phyloP scores from a whole-genome alignment of 352 stramenopile genomes.

The Halophytophthora batemanensis region DNA sequence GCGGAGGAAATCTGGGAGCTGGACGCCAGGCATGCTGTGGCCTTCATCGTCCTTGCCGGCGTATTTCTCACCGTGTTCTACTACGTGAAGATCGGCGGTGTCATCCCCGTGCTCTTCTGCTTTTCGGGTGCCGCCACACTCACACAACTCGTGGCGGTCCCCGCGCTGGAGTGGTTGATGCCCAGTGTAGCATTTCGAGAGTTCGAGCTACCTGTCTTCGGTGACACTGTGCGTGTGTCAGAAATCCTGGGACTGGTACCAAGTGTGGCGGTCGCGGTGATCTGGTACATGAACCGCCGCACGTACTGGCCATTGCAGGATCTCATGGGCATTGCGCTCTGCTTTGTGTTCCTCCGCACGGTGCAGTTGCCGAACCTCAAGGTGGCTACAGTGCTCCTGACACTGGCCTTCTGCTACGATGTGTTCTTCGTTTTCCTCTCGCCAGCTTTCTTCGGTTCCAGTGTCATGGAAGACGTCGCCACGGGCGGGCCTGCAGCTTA shows the following conservation, averaged over 20 bases:
- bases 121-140: constrained; percentile 49
- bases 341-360: constrained; percentile 89
- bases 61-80: constrained; percentile 70
- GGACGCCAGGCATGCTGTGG: constrained; percentile 53
- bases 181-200: constrained; percentile 33
- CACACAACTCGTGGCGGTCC: constrained; percentile 49
- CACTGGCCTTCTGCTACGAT: constrained; percentile 93
- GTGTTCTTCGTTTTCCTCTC: constrained; percentile 97
- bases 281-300: constrained; percentile 66
- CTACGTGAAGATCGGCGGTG: constrained; percentile 55
- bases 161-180: constrained; percentile 31
- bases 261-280: constrained; percentile 33
- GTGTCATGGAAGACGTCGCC: constrained; percentile 94
- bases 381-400: constrained; percentile 87
- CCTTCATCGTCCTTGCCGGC: constrained; percentile 59
- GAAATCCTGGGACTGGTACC: constrained; percentile 46
- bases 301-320: constrained; percentile 89
- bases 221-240: constrained; percentile 37
- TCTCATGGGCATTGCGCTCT: constrained; percentile 91
- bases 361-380: constrained; percentile 91
- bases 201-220: constrained; percentile 31
- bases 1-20: constrained; percentile 53
- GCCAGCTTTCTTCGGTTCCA: constrained; percentile 82
- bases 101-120: constrained; percentile 70
- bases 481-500: constrained; percentile 80